Conservation (phyloP, 2,329 filamentous ascomycete species). For the Pseudogymnoascus sp. region DNA sequence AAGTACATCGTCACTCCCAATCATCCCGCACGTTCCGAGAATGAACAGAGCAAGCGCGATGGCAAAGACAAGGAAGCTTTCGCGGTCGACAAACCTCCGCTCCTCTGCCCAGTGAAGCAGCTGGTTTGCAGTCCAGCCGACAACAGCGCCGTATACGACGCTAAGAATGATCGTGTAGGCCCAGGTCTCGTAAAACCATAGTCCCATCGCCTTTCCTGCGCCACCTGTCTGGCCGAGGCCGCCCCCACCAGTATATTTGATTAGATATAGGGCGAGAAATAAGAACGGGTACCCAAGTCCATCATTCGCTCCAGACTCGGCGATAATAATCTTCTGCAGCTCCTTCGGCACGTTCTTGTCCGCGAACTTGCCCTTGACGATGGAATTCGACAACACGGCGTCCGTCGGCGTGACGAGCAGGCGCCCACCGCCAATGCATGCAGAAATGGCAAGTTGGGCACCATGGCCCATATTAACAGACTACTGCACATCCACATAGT, state of each 20-base stretch:
- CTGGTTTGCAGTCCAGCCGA: constrained; percentile 77
- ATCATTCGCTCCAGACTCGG: constrained; percentile 78
- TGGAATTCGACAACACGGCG: constrained; percentile 78
- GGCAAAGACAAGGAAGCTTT: constrained; percentile 39
- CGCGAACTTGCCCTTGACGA: constrained; percentile 85
- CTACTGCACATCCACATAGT: constrained; percentile 77
- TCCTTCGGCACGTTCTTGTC: constrained; percentile 77
- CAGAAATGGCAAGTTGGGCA: constrained; percentile 63
- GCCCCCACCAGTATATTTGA: constrained; percentile 61
- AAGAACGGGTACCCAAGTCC: constrained; percentile 82
- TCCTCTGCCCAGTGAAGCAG: constrained; percentile 69
- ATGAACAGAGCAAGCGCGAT: constrained; percentile 79
- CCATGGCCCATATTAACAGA: constrained; percentile 65
- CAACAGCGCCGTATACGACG: constrained; percentile 63
- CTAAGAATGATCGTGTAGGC: constrained; percentile 73
- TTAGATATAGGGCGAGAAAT: constrained; percentile 75
- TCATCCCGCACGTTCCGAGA: constrained; percentile 74
- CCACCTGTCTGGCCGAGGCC: constrained; percentile 49
- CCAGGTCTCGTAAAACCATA: constrained; percentile 81
- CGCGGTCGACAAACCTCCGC: constrained; percentile 23
- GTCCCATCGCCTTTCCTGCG: constrained; percentile 56
- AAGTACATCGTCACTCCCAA: constrained; percentile 80
- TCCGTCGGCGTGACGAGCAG: constrained; percentile 84
- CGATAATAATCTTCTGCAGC: constrained; percentile 69
- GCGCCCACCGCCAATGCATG: constrained; percentile 72